Evolutionary conservation across 2,329 filamentous ascomycete species (phyloP), one percentile per base, ranked within the genome.

Genomic region (Stemphylium lycopersici): DNA sequence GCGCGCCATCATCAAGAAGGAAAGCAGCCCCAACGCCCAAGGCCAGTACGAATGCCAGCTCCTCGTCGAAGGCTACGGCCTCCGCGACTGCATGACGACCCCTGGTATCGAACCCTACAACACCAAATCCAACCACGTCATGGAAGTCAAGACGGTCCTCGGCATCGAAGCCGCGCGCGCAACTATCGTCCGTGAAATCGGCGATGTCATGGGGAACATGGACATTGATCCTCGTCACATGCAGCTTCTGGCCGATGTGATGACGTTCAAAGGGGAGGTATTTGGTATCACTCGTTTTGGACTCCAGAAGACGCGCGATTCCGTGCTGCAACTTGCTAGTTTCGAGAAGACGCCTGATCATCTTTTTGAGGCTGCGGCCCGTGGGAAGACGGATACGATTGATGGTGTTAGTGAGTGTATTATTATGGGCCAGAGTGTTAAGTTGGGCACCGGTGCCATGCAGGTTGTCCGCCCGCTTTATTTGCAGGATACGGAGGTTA

Each of bases 271-370:
- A 80, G 95, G 95, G 45, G 93, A 98, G 65, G 90, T 99, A 0
- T 84, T 97, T 15, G 95, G 95, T 46, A 99, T 99, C 72, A 99
- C 95, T 2, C 89, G 95, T 29, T 98, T 98, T 75, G 95, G 95
- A 46, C 82, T 99, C 22, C 90, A 92, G 52, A 99, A 98, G 82
- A 98, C 96, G 89, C 84, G 95, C 46, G 95, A 99, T 75, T 90
- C 86, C 13, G 95, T 98, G 10, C 80, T 99, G 51, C 95, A 99
- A 76, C 83, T 99, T 11, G 95, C 95, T 0, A 93, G 89, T 15
- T 99, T 99, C 71, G 95, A 99, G 78, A 98, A 98, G 84, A 99
- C 95, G 41, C 92, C 95, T 0, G 95, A 99, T 72, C 95, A 99
- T 77, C 78, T 99, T 36, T 99, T 99, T 69, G 93, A 97, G 60